Percentiles rank a stretch among this genome's conserved stretches.
These are phyloP conservation scores for Pouteria campechiana DNA, from an alignment of 179 eudicot species.

Conservation along the genomic window DNA sequence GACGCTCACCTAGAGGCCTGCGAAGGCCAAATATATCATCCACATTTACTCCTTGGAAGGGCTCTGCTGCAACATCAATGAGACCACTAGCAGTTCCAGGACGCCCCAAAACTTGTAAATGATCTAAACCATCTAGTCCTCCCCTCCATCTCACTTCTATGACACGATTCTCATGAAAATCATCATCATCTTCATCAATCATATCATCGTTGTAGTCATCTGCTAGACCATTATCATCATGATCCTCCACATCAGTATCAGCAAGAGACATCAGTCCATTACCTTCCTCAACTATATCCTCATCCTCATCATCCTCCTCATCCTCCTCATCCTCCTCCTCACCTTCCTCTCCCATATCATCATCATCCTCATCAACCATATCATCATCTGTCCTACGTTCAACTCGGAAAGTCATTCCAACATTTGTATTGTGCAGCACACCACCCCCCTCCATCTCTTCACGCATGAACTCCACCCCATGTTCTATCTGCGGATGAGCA, in stretches of 20 bases:
- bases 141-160: slow-evolving; percentile 99
- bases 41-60: slow-evolving; percentile 93
- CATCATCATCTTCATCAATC: slow-evolving; percentile 95
- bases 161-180: slow-evolving; percentile 82
- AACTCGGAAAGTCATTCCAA: slow-evolving; percentile 74
- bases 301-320: slow-evolving; percentile 91
- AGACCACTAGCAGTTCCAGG: slow-evolving; percentile 68
- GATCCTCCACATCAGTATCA: slow-evolving; percentile 94
- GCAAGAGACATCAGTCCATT: slow-evolving; percentile 90
- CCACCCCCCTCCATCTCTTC: slow-evolving; percentile 77
- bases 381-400: slow-evolving; percentile 70
- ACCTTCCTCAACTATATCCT: slow-evolving; percentile 93
- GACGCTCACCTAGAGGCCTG: slow-evolving; percentile 78
- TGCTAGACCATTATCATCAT: slow-evolving; percentile 84
- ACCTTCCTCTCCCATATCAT: slow-evolving; percentile 92
- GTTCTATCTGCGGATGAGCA: slow-evolving; percentile 34
- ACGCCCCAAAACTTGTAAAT: slow-evolving; percentile 77
- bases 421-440: slow-evolving; percentile 37
- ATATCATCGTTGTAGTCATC: slow-evolving; percentile 92
- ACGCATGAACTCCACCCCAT: slow-evolving; percentile 54
- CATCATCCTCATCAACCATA: slow-evolving; percentile 87
- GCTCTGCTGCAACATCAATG: slow-evolving; percentile 75
- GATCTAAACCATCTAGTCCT: slow-evolving; percentile 92
- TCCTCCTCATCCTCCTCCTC: slow-evolving; percentile 96
- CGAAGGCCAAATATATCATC: slow-evolving; percentile 94